phyloP scores from a whole-genome alignment of 164 flowering plant genomes.

The Magnolia kwangsiensis region DNA sequence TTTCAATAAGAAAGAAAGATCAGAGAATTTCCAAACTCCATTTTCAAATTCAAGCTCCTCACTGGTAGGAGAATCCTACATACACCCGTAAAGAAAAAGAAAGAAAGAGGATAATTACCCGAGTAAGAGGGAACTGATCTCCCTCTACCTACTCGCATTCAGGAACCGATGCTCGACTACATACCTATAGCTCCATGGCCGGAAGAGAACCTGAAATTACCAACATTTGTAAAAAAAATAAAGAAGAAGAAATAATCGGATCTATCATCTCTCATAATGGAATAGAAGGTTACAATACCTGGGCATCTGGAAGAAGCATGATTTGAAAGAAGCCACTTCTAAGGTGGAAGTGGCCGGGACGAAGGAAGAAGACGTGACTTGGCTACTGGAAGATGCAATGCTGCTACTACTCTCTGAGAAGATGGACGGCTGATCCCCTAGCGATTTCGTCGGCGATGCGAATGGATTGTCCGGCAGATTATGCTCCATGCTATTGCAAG shows the following conservation, averaged over 20 bases:
- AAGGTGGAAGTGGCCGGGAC: slow-evolving; percentile 47
- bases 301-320: slow-evolving; percentile 76
- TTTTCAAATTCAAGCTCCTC: too few species aligned
- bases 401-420: background rate
- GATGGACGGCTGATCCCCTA: slow-evolving; percentile 24
- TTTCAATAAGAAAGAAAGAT: too few species aligned
- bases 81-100: background rate
- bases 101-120: background rate
- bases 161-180: slow-evolving; percentile 19
- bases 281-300: slow-evolving; percentile 33
- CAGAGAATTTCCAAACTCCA: too few species aligned
- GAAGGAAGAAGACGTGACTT: slow-evolving; percentile 30
- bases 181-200: slow-evolving; percentile 66
- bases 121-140: background rate
- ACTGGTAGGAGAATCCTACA: background rate
- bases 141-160: slow-evolving; percentile 4
- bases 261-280: background rate
- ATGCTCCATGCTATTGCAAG: slow-evolving; percentile 52
- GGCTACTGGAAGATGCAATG: slow-evolving; percentile 15
- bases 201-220: slow-evolving; percentile 52
- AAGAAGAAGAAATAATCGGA: background rate
- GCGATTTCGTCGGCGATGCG: slow-evolving; percentile 60
- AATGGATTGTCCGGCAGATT: slow-evolving; percentile 89
- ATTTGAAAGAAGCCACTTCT: slow-evolving; percentile 64
- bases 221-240: background rate